Conservation (phyloP, 2,329 filamentous ascomycete species). For the Whalleya microplaca region DNA sequence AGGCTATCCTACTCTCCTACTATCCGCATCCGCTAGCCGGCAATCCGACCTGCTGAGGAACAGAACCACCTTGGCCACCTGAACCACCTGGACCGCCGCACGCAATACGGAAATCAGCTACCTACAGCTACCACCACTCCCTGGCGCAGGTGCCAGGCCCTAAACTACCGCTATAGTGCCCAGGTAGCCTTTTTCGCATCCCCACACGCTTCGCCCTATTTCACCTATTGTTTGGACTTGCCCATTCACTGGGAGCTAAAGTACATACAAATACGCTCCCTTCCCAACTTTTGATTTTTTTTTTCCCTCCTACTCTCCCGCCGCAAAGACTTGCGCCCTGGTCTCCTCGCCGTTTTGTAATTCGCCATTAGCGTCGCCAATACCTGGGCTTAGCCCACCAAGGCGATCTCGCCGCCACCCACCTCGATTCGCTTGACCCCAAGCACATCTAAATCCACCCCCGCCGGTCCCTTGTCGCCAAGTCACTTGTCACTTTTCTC, state of each 20-base stretch:
- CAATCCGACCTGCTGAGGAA: too few species aligned
- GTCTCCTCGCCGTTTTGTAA: constrained; percentile 35
- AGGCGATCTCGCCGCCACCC: constrained; percentile 35
- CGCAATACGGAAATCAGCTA: not conserved
- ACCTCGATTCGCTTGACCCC: constrained; percentile 24
- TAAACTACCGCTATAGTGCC: constrained; percentile 22
- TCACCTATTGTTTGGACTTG: constrained; percentile 26
- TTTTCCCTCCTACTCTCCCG: constrained; percentile 16
- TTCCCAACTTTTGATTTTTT: constrained; percentile 28
- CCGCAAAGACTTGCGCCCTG: constrained; percentile 10
- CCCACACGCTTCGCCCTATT: constrained; percentile 28
- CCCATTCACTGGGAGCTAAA: constrained; percentile 27
- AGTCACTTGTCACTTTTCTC: constrained; percentile 31
- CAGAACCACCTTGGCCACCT: not conserved
- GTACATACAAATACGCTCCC: constrained; percentile 39
- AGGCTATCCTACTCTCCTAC: not conserved
- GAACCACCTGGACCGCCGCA: not conserved
- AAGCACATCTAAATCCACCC: constrained; percentile 19
- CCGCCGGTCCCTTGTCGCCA: constrained; percentile 31
- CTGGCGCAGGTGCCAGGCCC: constrained; percentile 6
- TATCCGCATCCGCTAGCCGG: not conserved
- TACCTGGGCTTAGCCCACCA: constrained; percentile 39
- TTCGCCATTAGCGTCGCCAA: constrained; percentile 33
- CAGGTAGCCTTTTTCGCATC: constrained; percentile 25
- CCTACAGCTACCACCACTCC: not conserved